Evolutionary conservation across 78 protist species (phyloP), one percentile per base, ranked within the genome.

Genomic region (Chrysochromulina tobinii): DNA sequence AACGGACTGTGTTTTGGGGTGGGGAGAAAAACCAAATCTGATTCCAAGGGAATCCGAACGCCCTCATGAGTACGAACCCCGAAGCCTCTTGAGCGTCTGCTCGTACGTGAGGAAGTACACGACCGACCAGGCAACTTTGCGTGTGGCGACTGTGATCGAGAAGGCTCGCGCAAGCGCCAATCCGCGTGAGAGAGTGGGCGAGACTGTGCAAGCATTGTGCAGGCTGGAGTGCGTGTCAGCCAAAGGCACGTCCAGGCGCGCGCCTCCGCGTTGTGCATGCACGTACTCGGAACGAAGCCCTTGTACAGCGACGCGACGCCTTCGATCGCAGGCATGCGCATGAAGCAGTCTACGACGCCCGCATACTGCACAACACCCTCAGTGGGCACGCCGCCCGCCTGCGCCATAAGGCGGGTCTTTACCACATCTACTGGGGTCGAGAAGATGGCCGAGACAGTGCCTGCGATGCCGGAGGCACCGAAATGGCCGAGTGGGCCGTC

Each of bases 401-500:
- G 89, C 38, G 84, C 83, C 93, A 91, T 91, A 21, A 91, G 93
- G 1, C 93, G 57, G 2, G 93, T 91, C 67, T 91, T 91, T n/a
- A 91, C 89, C 25, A 91, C 90, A 61, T 91, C 93, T 53, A 89
- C 91, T 12, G 91, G 91, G 25, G 91, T 89, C 21, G 66, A 51
- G 57, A 89, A 67, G 18, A 67, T 51, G 79, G 91, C 91, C 50
- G 86, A 72, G 21, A 89, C 57, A 21, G 67, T 18, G 11, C 86
- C 91, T 3, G 91, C 89, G 25, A 38, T 51, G 12, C 79, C 86
- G 25, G 67, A 51, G 55, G 92, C 85, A 1, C 61, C 69, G 2
- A 90, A 77, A 54, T 90, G 92, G 8, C 88, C 87, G 6, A 90
- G 69, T 5, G 92, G 92, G 14, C 92, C 92, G 86, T 90, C 92